Evolutionary conservation across 176 grass and related monocot genomes (phyloP), one percentile per base, ranked within the genome.

Genomic region (Lolium rigidum): DNA sequence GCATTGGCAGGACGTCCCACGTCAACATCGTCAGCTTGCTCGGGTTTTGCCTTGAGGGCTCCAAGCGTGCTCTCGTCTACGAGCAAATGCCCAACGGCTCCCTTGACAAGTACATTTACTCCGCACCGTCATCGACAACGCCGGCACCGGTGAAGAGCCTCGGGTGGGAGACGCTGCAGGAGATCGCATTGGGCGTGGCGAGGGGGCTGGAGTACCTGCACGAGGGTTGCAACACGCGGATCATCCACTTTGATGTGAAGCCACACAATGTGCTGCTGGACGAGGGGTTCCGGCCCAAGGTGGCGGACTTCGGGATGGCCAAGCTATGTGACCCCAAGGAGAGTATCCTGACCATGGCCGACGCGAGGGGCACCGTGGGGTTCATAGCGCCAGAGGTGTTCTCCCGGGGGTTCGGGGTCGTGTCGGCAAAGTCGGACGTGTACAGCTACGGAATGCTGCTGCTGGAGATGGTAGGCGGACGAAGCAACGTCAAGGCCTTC

Each of bases 241-340:
- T 96, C 67, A 81, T 96, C 38, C 94, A 96, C 84, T 96, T 96
- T 28, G 94, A 96, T 50, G 93, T 96, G 44, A 95, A 95, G 56
- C 91, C 91, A 11, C 91, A 93, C 56, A 95, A 95, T 31, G 87
- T 95, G 51, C 79, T 95, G 0, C 89, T 95, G 3, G 91, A 93
- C 13, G 14, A 50, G 2, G 81, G 41, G 0, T 69, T 95, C 18
- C 86, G 71, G 0, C 94, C 94, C 7, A 95, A 95, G 73, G 89
- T 95, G 16, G 48, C 94, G 1, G 91, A 93, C 26, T 96, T 96
- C 2, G 94, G 94, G 0, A 83, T 96, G 51, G 94, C 94, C 4
- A 96, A 91, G 76, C 22, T 96, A 48, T 91, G 91, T 64, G 52
- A 77, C 64, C 87, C 83, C 0, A 82, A 84, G 57, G 74, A 89